phyloP scores from a whole-genome alignment of 2,329 filamentous ascomycete species.

The Ceratocystis diversiconidia region DNA sequence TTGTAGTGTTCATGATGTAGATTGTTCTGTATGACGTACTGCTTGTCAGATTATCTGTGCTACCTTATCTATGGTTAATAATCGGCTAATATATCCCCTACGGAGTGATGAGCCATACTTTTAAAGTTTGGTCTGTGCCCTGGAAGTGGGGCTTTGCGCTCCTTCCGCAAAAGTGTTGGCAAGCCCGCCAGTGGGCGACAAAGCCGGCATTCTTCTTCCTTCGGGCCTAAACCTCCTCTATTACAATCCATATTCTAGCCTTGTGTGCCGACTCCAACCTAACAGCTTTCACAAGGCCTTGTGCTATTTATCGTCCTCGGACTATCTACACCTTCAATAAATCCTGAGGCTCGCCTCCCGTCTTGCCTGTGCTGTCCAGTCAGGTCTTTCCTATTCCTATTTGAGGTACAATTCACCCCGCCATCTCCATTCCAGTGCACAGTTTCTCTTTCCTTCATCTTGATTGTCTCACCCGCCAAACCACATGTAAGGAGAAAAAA shows the following conservation, averaged over 20 bases:
- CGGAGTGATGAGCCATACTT: conserved; percentile 6
- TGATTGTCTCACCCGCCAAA: neutral
- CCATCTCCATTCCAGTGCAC: neutral
- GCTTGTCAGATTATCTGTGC: too few species aligned
- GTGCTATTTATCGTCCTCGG: neutral
- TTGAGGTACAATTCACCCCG: conserved; percentile 15
- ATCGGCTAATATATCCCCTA: conserved; percentile 1
- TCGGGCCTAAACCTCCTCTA: neutral
- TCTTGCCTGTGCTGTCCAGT: too few species aligned
- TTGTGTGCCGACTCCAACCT: neutral
- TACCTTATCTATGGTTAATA: neutral
- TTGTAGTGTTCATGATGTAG: too few species aligned
- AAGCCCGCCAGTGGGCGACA: conserved; percentile 4
- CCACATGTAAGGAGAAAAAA: conserved; percentile 8
- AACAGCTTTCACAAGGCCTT: neutral
- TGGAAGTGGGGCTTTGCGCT: conserved; percentile 1
- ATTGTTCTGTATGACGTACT: too few species aligned
- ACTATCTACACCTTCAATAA: neutral
- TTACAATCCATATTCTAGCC: too few species aligned
- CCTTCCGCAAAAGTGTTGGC: conserved; percentile 2
- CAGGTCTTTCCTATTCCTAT: neutral
- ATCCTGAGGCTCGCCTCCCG: neutral
- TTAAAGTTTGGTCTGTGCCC: conserved; percentile 17
- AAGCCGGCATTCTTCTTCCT: neutral
- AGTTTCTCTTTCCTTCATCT: neutral